A percentile compares a stretch with the other conserved stretches of the same genome.
phyloP scores from a whole-genome alignment of 106 monocot species.

The Dendrobium huoshanense region DNA sequence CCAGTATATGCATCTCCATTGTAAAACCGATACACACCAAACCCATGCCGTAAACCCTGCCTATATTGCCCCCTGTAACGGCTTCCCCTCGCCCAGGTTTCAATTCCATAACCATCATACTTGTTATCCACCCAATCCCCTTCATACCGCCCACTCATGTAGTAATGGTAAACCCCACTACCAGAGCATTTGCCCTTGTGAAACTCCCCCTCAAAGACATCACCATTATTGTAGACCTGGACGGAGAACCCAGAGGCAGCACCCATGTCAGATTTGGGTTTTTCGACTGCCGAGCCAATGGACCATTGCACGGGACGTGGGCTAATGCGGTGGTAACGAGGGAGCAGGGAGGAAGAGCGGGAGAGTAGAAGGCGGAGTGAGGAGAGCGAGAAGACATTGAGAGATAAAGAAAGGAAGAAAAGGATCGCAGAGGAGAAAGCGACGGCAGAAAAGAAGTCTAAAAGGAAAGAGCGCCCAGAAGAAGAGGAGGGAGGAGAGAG shows the following conservation, averaged over 20 bases:
- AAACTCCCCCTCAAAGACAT: constrained; percentile 91
- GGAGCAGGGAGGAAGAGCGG: constrained; percentile 25
- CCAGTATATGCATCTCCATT: constrained; percentile 89
- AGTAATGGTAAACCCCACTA: constrained; percentile 93
- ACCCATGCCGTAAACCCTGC: constrained; percentile 79
- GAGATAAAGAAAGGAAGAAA: constrained; percentile 37
- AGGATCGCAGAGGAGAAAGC: constrained; percentile 35
- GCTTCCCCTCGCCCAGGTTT: constrained; percentile 94
- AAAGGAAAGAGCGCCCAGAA: constrained; percentile 23
- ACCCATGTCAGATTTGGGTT: constrained; percentile 11
- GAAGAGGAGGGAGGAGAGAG: constrained; percentile 11
- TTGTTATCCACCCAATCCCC: constrained; percentile 91
- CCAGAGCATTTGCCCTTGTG: constrained; percentile 72
- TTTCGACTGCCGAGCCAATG: constrained; percentile 31
- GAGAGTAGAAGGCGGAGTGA: constrained; percentile 29
- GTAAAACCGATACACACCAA: constrained; percentile 83
- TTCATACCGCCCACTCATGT: constrained; percentile 96
- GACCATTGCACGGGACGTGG: constrained; percentile 55
- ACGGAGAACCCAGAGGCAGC: constrained; percentile 40
- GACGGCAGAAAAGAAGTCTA: constrained; percentile 42
- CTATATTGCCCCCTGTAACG: constrained; percentile 77
- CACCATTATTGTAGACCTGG: constrained; percentile 83
- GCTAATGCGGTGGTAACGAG: constrained; percentile 14
- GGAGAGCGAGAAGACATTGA: constrained; percentile 19
- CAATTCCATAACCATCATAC: constrained; percentile 90